Percentiles rank a stretch among this genome's conserved stretches.
phyloP scores from a whole-genome alignment of 148 eudicot species.

The Cornus florida region DNA sequence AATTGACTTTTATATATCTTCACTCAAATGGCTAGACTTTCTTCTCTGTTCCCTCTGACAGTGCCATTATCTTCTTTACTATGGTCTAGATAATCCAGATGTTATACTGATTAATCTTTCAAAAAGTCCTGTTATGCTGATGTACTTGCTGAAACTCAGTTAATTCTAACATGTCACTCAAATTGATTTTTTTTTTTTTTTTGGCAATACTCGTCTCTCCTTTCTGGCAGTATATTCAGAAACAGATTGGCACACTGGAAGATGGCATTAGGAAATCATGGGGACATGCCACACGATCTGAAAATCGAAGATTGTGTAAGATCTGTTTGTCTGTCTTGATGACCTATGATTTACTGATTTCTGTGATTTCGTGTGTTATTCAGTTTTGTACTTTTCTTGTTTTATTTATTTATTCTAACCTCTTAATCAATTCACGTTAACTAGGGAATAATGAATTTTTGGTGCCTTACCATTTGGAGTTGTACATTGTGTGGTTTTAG shows the following conservation, averaged over 20 bases:
- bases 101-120: background rate
- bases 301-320: conserved; percentile 62
- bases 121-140: background rate
- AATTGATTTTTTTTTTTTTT: no score
- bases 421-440: background rate
- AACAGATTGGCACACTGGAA: conserved; percentile 59
- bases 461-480: background rate
- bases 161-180: background rate
- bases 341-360: background rate
- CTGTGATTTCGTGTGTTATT: background rate
- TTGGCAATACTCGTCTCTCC: background rate
- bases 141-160: background rate
- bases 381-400: background rate
- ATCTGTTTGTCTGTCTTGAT: conserved; percentile 8
- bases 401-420: background rate
- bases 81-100: no score
- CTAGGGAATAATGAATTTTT: background rate
- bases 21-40: background rate
- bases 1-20: background rate
- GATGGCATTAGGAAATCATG: conserved; percentile 84
- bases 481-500: background rate
- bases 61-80: background rate
- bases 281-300: conserved; percentile 45
- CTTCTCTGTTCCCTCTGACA: background rate
- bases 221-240: conserved; percentile 62